Evolutionary conservation across 1,284 basidiomycete species (phyloP).

Genomic region (Irpex rosettiformis): DNA sequence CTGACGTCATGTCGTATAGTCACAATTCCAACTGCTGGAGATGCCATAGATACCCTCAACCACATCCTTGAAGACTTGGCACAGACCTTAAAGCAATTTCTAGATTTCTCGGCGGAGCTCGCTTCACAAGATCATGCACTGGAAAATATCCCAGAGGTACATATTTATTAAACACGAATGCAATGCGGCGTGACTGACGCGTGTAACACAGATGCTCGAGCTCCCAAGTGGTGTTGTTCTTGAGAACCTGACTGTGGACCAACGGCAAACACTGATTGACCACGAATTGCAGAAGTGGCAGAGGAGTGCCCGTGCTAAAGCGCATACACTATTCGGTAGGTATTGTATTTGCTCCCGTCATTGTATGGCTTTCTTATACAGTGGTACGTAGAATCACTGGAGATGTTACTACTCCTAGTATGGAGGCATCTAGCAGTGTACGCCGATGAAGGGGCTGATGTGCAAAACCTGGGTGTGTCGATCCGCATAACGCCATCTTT

Average conservation of each 20-base stretch:
- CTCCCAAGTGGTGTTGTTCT: conserved; percentile 52
- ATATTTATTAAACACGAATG: conserved; percentile 12
- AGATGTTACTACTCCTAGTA: conserved; percentile 81
- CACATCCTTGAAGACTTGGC: conserved; percentile 58
- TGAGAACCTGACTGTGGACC: conserved; percentile 62
- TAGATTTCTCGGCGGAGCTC: conserved; percentile 67
- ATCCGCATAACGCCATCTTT: conserved; percentile 54
- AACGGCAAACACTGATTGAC: conserved; percentile 61
- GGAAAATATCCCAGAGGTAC: conserved; percentile 70
- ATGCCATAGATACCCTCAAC: conserved; percentile 68
- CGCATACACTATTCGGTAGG: conserved; percentile 29
- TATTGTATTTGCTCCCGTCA: background rate
- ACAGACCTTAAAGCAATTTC: conserved; percentile 61
- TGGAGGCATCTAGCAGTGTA: conserved; percentile 83
- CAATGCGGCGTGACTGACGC: background rate
- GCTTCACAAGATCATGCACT: conserved; percentile 68
- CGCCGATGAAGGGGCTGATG: conserved; percentile 28
- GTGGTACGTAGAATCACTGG: conserved; percentile 58
- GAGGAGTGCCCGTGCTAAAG: conserved; percentile 39
- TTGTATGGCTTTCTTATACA: background rate
- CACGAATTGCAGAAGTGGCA: conserved; percentile 55
- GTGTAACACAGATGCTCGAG: conserved; percentile 44
- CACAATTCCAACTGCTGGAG: conserved; percentile 75
- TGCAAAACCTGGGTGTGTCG: conserved; percentile 36
- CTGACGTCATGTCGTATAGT: conserved; percentile 33